Evolutionary conservation across 192 early-diverging fungal species (phyloP).

Genomic region (Coemansia sp.): DNA sequence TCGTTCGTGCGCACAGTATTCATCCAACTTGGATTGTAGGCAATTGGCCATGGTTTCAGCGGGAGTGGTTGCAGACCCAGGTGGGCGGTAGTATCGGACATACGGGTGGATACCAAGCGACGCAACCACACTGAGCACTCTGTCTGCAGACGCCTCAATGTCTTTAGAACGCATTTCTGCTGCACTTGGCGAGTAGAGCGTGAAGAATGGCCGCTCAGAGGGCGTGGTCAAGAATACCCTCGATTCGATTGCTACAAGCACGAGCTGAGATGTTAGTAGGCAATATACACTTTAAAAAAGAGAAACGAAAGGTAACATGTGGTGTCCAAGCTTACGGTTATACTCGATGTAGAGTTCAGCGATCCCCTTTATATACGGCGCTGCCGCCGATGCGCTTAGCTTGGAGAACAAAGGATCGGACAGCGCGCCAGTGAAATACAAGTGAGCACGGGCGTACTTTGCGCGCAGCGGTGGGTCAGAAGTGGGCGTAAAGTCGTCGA

Average conservation of each 20-base stretch:
- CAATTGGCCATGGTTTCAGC: conserved; percentile 50
- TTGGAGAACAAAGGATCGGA: conserved; percentile 37
- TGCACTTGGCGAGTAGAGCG: conserved; percentile 52
- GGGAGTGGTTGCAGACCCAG: neutral
- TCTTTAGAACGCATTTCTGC: conserved; percentile 18
- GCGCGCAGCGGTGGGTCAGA: neutral
- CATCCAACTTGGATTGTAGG: conserved; percentile 65
- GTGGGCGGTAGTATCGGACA: conserved; percentile 45
- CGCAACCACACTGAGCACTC: conserved; percentile 46
- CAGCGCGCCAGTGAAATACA: conserved; percentile 54
- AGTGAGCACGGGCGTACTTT: conserved; percentile 42
- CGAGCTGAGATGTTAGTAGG: neutral
- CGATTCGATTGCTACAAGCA: conserved; percentile 47
- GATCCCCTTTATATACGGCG: conserved; percentile 35
- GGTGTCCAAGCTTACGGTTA: conserved; percentile 33
- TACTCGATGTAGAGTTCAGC: conserved; percentile 53
- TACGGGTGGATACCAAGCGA: conserved; percentile 39
- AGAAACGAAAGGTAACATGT: neutral
- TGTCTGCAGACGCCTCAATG: conserved; percentile 47
- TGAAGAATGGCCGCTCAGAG: conserved; percentile 47
- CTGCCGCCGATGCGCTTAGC: conserved; percentile 37
- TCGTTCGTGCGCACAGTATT: conserved; percentile 65
- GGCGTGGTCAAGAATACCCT: conserved; percentile 53
- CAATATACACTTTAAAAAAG: neutral
- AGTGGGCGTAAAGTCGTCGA: conserved; percentile 35